These are phyloP conservation scores for Mycotypha africana DNA, from an alignment of 371 early-diverging fungal genomes.

Conservation along the genomic window DNA sequence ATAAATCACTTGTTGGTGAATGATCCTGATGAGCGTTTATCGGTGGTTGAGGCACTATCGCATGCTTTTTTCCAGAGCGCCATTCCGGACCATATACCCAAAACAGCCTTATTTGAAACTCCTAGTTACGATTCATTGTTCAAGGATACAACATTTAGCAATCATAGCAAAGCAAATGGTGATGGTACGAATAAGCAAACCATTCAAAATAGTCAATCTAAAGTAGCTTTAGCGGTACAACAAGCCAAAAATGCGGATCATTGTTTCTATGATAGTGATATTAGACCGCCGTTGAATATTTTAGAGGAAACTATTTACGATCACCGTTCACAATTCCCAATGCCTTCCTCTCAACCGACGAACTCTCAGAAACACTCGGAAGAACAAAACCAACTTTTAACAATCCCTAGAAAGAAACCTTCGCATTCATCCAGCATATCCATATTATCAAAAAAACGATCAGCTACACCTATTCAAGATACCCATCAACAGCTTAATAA, in stretches of 20 bases:
- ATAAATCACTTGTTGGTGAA: constrained; percentile 77
- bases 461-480: too few relatives aligned
- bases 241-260: constrained; percentile 1
- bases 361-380: too few relatives aligned
- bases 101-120: background rate
- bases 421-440: too few relatives aligned
- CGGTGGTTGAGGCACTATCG: constrained; percentile 9
- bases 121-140: constrained; percentile 3
- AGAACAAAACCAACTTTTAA: too few relatives aligned
- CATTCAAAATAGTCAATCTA: background rate
- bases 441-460: too few relatives aligned
- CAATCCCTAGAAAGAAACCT: too few relatives aligned
- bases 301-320: constrained; percentile 4
- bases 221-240: constrained; percentile 3
- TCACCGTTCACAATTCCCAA: constrained; percentile 12
- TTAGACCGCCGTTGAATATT: constrained; percentile 5
- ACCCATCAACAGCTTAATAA: too few relatives aligned
- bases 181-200: background rate
- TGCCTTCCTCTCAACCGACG: background rate
- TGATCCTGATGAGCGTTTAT: constrained; percentile 55
- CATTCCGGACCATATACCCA: constrained; percentile 12
- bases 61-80: constrained; percentile 14
- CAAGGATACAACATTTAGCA: background rate
- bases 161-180: background rate
- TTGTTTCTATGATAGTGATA: constrained; percentile 1